These are phyloP conservation scores for Vitis hybrid DNA, from an alignment of 177 flowering plant genomes.

Conservation along the genomic window DNA sequence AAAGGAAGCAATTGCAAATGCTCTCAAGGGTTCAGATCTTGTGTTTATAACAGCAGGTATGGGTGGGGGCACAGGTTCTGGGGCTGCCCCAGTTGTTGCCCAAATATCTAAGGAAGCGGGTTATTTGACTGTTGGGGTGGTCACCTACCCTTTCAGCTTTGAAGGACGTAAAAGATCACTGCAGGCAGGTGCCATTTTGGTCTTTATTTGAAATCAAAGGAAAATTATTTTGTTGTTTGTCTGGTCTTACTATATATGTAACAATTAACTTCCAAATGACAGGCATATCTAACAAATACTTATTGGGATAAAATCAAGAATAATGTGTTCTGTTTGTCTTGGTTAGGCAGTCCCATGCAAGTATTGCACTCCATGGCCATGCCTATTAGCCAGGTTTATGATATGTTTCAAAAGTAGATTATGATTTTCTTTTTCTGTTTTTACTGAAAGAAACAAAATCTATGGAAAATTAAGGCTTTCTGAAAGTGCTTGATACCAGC, in stretches of 20 bases:
- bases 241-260: neutral
- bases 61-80: constrained; percentile 99
- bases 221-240: constrained; percentile 1
- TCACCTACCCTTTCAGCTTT: constrained; percentile 97
- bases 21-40: constrained; percentile 95
- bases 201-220: constrained; percentile 3
- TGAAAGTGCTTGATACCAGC: too few relatives aligned
- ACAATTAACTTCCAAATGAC: neutral
- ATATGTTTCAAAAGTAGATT: too few relatives aligned
- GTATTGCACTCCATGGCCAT: too few relatives aligned
- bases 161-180: constrained; percentile 96
- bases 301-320: too few relatives aligned
- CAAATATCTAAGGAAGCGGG: constrained; percentile 95
- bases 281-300: neutral
- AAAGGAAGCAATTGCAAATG: constrained; percentile 78
- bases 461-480: too few relatives aligned
- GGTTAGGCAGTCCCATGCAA: too few relatives aligned
- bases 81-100: constrained; percentile 98
- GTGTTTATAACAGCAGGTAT: constrained; percentile 98
- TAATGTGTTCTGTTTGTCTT: too few relatives aligned
- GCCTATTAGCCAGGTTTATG: too few relatives aligned
- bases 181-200: constrained; percentile 63
- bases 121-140: constrained; percentile 97
- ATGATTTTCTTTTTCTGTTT: too few relatives aligned
- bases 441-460: too few relatives aligned